Conservation (phyloP, 2,329 filamentous ascomycete species). For the Diaporthe amygdali region DNA sequence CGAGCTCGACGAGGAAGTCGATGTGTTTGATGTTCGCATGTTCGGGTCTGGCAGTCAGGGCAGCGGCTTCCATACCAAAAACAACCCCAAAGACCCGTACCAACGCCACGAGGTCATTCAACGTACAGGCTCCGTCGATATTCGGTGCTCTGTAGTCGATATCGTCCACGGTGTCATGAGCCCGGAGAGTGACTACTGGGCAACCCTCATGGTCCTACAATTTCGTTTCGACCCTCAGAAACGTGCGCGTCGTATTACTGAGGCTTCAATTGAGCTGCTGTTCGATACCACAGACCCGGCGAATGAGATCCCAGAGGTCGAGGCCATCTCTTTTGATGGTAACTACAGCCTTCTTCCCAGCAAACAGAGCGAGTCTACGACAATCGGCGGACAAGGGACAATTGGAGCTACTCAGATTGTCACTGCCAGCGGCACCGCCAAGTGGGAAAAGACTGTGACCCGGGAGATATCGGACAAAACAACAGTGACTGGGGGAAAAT, state of each 20-base stretch:
- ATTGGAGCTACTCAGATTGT: not conserved
- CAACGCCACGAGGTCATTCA: slow-evolving; percentile 12
- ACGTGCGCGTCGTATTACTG: slow-evolving; percentile 30
- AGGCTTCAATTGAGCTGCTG: slow-evolving; percentile 29
- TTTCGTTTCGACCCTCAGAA: slow-evolving; percentile 34
- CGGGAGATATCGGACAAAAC: slow-evolving; percentile 27
- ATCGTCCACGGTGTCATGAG: slow-evolving; percentile 32
- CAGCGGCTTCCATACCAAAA: not conserved
- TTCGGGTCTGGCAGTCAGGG: not conserved
- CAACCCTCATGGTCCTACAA: slow-evolving; percentile 32
- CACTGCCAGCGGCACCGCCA: not conserved
- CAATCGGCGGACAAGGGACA: not conserved
- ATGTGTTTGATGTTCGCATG: not conserved
- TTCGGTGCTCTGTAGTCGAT: slow-evolving; percentile 32
- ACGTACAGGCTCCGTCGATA: slow-evolving; percentile 32
- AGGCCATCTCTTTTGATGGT: not conserved
- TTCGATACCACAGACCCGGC: slow-evolving; percentile 25
- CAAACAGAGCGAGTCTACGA: not conserved
- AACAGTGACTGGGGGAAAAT: slow-evolving; percentile 29
- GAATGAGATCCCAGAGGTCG: slow-evolving; percentile 1
- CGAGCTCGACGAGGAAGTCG: not conserved
- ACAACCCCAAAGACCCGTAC: not conserved
- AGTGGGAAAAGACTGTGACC: slow-evolving; percentile 24
- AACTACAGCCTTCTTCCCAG: not conserved
- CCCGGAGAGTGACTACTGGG: slow-evolving; percentile 27